Evolutionary conservation across 164 flowering plant species (phyloP).

Genomic region (Vitis riparia): DNA sequence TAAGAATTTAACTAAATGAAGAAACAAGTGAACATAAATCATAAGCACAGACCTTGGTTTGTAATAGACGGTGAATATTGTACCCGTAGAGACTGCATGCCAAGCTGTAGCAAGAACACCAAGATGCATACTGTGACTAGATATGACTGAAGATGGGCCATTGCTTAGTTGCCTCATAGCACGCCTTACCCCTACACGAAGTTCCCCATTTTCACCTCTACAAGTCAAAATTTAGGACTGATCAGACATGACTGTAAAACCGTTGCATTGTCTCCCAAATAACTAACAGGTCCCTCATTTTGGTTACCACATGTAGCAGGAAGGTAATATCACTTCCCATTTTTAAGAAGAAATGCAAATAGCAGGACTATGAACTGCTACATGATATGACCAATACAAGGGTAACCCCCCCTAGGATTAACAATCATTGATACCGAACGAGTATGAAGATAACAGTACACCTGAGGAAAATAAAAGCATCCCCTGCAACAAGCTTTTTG

Average conservation of each 20-base stretch:
- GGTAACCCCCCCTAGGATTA: no score
- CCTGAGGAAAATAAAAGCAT: conserved; percentile 97
- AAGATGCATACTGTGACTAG: conserved; percentile 78
- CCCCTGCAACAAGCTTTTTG: conserved; percentile 97
- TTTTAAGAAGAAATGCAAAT: no score
- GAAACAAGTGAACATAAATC: background rate
- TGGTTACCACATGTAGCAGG: no score
- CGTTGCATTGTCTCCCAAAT: no score
- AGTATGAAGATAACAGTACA: conserved; percentile 13
- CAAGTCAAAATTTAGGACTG: background rate
- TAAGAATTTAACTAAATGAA: no score
- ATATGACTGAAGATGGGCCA: conserved; percentile 82
- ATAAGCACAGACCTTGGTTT: conserved; percentile 73
- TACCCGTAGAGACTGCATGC: conserved; percentile 75
- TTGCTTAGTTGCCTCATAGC: conserved; percentile 92
- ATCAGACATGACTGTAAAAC: no score
- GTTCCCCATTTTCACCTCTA: conserved; percentile 89
- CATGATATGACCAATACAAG: no score
- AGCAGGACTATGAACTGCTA: no score
- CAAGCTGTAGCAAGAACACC: conserved; percentile 95
- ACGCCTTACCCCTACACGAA: conserved; percentile 94
- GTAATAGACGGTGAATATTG: conserved; percentile 79
- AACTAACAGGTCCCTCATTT: no score
- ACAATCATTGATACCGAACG: no score
- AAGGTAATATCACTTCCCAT: no score